phyloP scores from a whole-genome alignment of 371 early-diverging fungal species.

The Lichtheimia corymbifera region DNA sequence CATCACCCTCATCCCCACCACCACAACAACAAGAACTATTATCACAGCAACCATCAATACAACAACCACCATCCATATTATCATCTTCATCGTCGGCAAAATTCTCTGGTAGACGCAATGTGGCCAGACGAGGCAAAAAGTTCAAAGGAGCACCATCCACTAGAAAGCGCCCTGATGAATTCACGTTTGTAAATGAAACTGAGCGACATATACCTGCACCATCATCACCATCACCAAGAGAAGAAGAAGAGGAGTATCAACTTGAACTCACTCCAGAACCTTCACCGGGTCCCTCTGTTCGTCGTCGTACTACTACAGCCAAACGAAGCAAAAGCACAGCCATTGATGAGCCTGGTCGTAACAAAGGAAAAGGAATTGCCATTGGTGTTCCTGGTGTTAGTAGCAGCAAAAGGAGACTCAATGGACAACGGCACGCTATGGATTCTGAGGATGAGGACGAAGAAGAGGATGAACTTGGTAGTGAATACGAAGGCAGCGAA shows the following conservation, averaged over 20 bases:
- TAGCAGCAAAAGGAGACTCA: background rate
- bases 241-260: background rate
- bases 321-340: too few species aligned
- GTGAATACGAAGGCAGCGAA: background rate
- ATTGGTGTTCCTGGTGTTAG: background rate
- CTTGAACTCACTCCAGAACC: background rate
- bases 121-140: too few species aligned
- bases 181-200: too few species aligned
- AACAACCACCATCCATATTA: background rate
- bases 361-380: background rate
- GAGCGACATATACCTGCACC: background rate
- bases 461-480: background rate
- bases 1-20: background rate
- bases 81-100: background rate
- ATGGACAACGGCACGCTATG: too few species aligned
- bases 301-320: too few species aligned
- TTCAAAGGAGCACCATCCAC: too few species aligned
- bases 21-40: too few species aligned
- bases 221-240: background rate
- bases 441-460: background rate
- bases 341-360: too few species aligned
- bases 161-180: too few species aligned
- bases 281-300: background rate
- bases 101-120: too few species aligned
- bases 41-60: background rate